Evolutionary conservation across 169 alveolate genomes (phyloP), one percentile per base, ranked within the genome.

Genomic region (Eimeria praecox): DNA sequence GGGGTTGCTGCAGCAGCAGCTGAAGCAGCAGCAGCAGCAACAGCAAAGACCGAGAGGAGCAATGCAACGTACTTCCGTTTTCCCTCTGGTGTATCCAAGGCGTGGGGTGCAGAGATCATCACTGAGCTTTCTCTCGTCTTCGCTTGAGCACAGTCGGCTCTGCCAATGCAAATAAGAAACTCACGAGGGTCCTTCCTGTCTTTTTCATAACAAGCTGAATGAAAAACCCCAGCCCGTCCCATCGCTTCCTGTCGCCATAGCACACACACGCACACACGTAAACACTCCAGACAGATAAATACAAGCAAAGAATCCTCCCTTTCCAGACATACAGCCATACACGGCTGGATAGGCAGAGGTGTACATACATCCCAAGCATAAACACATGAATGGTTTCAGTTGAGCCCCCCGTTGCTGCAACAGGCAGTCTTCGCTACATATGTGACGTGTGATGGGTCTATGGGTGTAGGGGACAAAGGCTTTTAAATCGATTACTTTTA

Each of bases 111-210:
- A 38, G 90, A 27, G n/a, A 82, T 9, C 66, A 82, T 59, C 90
- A n/a, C 52, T 9, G 90, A 27, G 24, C 38, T 82, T 16, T n/a
- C 69, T 18, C 8, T 12, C n/a, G 66, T 52, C 90, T 38, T 82
- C 24, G 90, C 90, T 16, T 52, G 38, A 20, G 90, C 71, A 73
- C 90, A 82, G 54, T 82, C 69, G 24, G 90, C 90, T 20, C 90
- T 44, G 24, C 90, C 90, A 49, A 82, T 82, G 90, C 90, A 82
- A 82, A 82, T 52, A 8, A 82, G n/a, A 30, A 82, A 82, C 44
- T 44, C 90, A 6, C 49, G 33, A 5, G 18, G 10, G 2, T 52
- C 54, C 24, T 35, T 52, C 27, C 90, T 10, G 16, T 52, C 71
- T 82, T 82, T 52, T 52, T 82, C 90, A 52, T 20, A 82, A 24